Percentiles rank a stretch among this genome's conserved stretches.
These are phyloP conservation scores for Persicaria maculosa DNA, from an alignment of 148 eudicot species.

Conservation along the genomic window DNA sequence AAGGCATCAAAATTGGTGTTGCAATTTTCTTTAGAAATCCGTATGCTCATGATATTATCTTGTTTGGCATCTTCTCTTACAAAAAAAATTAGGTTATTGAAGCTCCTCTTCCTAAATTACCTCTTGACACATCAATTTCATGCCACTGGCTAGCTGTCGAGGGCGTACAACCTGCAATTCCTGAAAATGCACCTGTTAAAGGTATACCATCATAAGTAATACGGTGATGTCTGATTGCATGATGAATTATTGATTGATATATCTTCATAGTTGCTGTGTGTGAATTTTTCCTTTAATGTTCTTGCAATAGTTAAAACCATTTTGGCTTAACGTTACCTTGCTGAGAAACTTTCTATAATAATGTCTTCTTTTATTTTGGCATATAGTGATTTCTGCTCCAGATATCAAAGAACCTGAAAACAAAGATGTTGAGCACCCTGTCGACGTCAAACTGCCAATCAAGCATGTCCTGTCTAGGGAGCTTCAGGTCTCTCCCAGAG, in stretches of 20 bases:
- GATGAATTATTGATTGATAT: neutral
- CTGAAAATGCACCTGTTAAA: constrained; percentile 72
- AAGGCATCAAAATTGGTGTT: constrained; percentile 16
- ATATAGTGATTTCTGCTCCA: constrained; percentile 45
- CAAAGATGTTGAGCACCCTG: constrained; percentile 47
- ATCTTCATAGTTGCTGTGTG: too few species aligned
- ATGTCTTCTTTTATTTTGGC: constrained; percentile 1
- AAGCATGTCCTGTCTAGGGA: constrained; percentile 70
- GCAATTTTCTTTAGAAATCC: neutral
- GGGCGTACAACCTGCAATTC: constrained; percentile 78
- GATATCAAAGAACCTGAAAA: constrained; percentile 37
- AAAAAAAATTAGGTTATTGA: constrained; percentile 47
- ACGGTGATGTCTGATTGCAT: neutral
- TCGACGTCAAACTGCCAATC: constrained; percentile 62
- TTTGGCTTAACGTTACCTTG: neutral
- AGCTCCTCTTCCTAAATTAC: constrained; percentile 77
- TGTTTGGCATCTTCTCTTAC: neutral
- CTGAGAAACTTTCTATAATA: neutral
- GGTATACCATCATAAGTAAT: constrained; percentile 23
- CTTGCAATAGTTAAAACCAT: neutral
- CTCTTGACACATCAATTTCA: constrained; percentile 60
- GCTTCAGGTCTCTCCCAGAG: constrained; percentile 45
- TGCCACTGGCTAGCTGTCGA: constrained; percentile 82
- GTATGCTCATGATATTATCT: constrained; percentile 5
- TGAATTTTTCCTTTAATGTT: neutral